Evolutionary conservation across 1,284 basidiomycete species (phyloP).

Genomic region (Coriolopsis trogii): DNA sequence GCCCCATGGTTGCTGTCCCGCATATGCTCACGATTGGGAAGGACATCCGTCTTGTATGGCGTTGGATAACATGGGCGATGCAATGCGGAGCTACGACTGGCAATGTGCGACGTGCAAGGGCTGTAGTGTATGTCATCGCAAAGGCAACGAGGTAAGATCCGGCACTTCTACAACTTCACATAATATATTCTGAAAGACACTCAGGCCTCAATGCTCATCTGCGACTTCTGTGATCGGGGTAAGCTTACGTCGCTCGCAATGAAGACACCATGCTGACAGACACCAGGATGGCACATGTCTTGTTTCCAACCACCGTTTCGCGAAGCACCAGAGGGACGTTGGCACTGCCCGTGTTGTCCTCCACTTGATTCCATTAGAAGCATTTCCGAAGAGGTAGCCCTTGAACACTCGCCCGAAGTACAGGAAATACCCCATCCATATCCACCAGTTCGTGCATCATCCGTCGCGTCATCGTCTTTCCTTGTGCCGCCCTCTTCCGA

Average conservation of each 20-base stretch:
- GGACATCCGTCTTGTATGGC: constrained; percentile 83
- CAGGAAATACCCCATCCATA: constrained; percentile 9
- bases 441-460: constrained; percentile 36
- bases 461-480: constrained; percentile 56
- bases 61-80: constrained; percentile 51
- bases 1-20: constrained; percentile 2
- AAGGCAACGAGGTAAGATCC: constrained; percentile 86
- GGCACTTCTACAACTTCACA: constrained; percentile 3
- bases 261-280: constrained; percentile 18
- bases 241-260: constrained; percentile 25
- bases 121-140: constrained; percentile 86
- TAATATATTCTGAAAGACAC: constrained; percentile 17
- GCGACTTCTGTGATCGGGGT: constrained; percentile 94
- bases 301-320: constrained; percentile 80
- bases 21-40: constrained; percentile 32
- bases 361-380: constrained; percentile 29
- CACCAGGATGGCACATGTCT: constrained; percentile 86
- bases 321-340: constrained; percentile 72
- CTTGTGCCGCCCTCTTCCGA: constrained; percentile 15
- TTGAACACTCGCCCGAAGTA: constrained; percentile 11
- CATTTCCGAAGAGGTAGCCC: constrained; percentile 3
- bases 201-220: constrained; percentile 86
- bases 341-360: constrained; percentile 73
- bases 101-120: constrained; percentile 92
- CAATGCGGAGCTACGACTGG: constrained; percentile 80